phyloP scores from a whole-genome alignment of 2,329 filamentous ascomycete species.

The Trichophyton verrucosum region DNA sequence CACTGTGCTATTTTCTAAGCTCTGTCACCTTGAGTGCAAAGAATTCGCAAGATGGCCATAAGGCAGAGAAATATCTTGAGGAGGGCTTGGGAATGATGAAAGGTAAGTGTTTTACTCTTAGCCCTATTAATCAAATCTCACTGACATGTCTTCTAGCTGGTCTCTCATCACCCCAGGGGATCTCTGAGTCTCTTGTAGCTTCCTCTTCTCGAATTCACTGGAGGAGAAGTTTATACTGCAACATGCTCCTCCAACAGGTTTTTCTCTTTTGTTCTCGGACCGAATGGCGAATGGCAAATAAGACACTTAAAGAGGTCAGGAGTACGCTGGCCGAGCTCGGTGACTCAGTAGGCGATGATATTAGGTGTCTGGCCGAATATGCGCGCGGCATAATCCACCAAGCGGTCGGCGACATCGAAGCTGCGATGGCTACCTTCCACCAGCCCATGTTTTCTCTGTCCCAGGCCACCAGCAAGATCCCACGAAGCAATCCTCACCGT shows the following conservation, averaged over 20 bases:
- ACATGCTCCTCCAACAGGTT: slow-evolving; percentile 58
- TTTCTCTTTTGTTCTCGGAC: slow-evolving; percentile 58
- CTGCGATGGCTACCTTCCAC: slow-evolving; percentile 55
- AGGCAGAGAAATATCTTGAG: slow-evolving; percentile 44
- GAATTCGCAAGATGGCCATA: slow-evolving; percentile 42
- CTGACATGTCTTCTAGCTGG: slow-evolving; percentile 17
- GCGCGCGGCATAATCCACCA: slow-evolving; percentile 65
- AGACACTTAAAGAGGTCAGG: slow-evolving; percentile 45
- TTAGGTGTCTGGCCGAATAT: slow-evolving; percentile 52
- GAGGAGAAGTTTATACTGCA: slow-evolving; percentile 53
- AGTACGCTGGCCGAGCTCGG: slow-evolving; percentile 35
- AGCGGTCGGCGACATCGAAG: slow-evolving; percentile 58
- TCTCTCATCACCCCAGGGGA: slow-evolving; percentile 29
- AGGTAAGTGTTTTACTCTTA: slow-evolving; percentile 21
- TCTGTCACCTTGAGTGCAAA: slow-evolving; percentile 44
- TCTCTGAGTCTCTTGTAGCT: slow-evolving; percentile 43
- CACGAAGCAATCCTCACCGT: slow-evolving; percentile 40
- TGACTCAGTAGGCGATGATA: slow-evolving; percentile 27
- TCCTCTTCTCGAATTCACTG: slow-evolving; percentile 50
- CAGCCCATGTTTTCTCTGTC: slow-evolving; percentile 47
- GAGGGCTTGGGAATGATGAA: slow-evolving; percentile 44
- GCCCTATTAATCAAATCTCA: not conserved
- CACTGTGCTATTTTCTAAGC: slow-evolving; percentile 47
- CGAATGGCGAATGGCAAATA: slow-evolving; percentile 54
- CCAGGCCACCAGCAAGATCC: slow-evolving; percentile 24